Evolutionary conservation across 805 yeast species (phyloP).

Genomic region (Kodamaea jinghongensis): DNA sequence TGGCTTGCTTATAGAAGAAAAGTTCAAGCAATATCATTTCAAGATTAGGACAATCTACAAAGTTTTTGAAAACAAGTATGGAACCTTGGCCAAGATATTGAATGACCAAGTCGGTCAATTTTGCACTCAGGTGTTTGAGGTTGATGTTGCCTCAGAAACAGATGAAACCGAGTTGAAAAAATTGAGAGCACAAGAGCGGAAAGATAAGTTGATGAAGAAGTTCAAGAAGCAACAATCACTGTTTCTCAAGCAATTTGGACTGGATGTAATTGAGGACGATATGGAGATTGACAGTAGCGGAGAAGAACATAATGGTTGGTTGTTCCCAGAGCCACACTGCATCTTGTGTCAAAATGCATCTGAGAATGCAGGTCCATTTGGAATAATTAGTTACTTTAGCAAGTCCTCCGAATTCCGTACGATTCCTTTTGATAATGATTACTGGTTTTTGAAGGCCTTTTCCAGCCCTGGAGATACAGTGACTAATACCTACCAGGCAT

Average conservation of each 20-base stretch:
- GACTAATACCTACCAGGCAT: slow-evolving; percentile 36
- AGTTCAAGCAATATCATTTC: slow-evolving; percentile 44
- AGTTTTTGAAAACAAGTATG: slow-evolving; percentile 24
- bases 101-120: slow-evolving; percentile 21
- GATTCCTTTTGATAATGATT: slow-evolving; percentile 60
- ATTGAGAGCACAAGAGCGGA: slow-evolving; percentile 65
- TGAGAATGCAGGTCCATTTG: slow-evolving; percentile 64
- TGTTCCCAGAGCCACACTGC: slow-evolving; percentile 71
- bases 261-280: slow-evolving; percentile 21
- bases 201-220: slow-evolving; percentile 69
- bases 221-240: slow-evolving; percentile 75
- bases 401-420: slow-evolving; percentile 59
- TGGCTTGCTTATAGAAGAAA: slow-evolving; percentile 38
- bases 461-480: slow-evolving; percentile 38
- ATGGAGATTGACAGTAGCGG: slow-evolving; percentile 40
- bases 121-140: slow-evolving; percentile 21
- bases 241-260: slow-evolving; percentile 49
- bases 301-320: slow-evolving; percentile 44
- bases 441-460: slow-evolving; percentile 66
- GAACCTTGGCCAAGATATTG: slow-evolving; percentile 19
- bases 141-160: slow-evolving; percentile 10
- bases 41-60: slow-evolving; percentile 57
- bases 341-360: slow-evolving; percentile 79
- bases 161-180: slow-evolving; percentile 52
- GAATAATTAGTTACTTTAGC: slow-evolving; percentile 63